A percentile compares a stretch with the other conserved stretches of the same genome.
Evolutionary conservation across 257 asterid species (phyloP).

Genomic region (Voacanga thouarsii): DNA sequence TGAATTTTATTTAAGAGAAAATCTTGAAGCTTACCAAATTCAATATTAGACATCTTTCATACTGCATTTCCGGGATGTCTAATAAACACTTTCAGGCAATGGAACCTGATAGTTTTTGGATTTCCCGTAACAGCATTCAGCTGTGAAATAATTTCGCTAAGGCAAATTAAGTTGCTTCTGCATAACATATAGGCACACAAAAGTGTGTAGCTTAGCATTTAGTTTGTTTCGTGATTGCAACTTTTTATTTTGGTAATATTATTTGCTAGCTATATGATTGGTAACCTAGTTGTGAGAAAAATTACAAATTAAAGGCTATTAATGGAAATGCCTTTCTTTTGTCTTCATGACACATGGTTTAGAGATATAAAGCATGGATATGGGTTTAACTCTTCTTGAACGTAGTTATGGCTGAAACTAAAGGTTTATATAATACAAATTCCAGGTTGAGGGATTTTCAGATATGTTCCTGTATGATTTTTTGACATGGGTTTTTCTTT

Average conservation of each 20-base stretch:
- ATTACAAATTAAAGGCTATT: slow-evolving; percentile 2
- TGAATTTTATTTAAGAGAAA: neutral
- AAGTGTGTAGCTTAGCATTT: neutral
- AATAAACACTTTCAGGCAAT: neutral
- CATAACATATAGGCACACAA: neutral
- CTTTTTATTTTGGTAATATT: neutral
- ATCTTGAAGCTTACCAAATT: neutral
- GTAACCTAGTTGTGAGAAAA: neutral
- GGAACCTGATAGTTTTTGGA: neutral
- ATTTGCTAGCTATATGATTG: neutral
- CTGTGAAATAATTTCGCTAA: slow-evolving; percentile 2
- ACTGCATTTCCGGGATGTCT: neutral
- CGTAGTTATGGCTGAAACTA: neutral
- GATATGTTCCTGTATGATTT: neutral
- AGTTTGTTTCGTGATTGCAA: neutral
- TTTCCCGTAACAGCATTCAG: neutral
- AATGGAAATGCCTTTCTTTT: neutral
- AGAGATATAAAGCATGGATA: neutral
- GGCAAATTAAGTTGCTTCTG: neutral
- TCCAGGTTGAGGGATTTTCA: neutral
- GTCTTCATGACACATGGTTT: neutral
- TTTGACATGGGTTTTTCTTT: slow-evolving; percentile 14
- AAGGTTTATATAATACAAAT: neutral
- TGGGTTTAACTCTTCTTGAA: neutral
- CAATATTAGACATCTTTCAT: neutral